Evolutionary conservation across 2,329 filamentous ascomycete species (phyloP), one percentile per base, ranked within the genome.

Genomic region (Aurifilum marmelostoma): DNA sequence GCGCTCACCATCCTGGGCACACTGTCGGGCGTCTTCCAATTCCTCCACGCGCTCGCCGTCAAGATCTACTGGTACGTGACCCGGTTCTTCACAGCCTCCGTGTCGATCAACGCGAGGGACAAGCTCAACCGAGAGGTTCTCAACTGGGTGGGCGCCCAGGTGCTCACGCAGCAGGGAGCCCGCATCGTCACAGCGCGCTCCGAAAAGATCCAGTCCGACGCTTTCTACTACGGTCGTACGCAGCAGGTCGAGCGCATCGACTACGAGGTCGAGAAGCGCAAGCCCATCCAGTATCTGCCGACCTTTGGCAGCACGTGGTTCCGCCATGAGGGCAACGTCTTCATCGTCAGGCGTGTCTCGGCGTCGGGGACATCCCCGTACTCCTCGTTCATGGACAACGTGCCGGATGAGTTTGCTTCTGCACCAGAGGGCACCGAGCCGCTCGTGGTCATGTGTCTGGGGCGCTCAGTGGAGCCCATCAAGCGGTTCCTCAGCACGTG

Each of bases 271-370:
- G 77, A 78, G 64, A 80, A 77, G 71, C 74, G 79, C 21, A 69
- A 76, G 1, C 79, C 79, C 1, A 77, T 81, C 29, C 75, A 79
- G 65, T 80, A 80, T 62, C 73, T 80, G 5, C 79, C 79, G 3
- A 80, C 77, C 1, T 81, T 80, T 43, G 78, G 77, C 24, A 76
- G 75, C 0, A 79, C 77, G 0, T 80, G 77, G 78, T 80, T 81
- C 73, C 63, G 77, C 29, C 71, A 77, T 66, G 72, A 76, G 14
- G 73, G 76, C 60, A 75, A 73, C 39, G 37, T 80, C n/a, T 80
- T 80, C 71, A 75, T 80, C 66, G 75, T 81, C 27, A 75, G 77
- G 16, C 76, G 79, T 11, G 73, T 80, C 21, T 70, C 78, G 3
- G 72, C 69, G 8, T 69, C 43, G 29, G 54, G 39, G 32, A 34